Evolutionary conservation across 495 filamentous ascomycete species (phyloP).

Genomic region (Penicillium egyptiacum): DNA sequence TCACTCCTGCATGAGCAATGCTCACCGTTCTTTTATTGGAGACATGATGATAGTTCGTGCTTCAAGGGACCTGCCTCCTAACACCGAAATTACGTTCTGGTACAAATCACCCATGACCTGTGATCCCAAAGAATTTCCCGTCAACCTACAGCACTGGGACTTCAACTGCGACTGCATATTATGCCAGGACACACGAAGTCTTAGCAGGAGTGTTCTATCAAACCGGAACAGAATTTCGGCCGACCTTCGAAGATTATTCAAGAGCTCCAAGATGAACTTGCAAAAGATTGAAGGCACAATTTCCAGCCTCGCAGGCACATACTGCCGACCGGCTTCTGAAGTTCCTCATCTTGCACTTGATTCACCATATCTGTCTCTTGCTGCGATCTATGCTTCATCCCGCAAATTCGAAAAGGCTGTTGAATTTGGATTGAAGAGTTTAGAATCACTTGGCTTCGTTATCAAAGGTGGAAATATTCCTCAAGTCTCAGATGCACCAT

Average conservation of each 20-base stretch:
- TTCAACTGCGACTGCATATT: slow-evolving; percentile 50
- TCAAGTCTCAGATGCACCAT: slow-evolving; percentile 5
- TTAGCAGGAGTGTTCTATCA: background rate
- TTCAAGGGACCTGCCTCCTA: slow-evolving; percentile 37
- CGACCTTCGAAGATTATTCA: slow-evolving; percentile 13
- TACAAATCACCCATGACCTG: slow-evolving; percentile 34
- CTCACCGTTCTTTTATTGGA: slow-evolving; percentile 52
- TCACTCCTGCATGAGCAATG: slow-evolving; percentile 53
- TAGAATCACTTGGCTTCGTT: slow-evolving; percentile 44
- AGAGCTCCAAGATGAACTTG: slow-evolving; percentile 1
- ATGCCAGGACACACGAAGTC: slow-evolving; percentile 34
- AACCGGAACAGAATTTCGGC: slow-evolving; percentile 16
- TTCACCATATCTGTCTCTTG: slow-evolving; percentile 29
- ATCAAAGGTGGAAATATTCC: slow-evolving; percentile 34
- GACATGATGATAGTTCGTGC: slow-evolving; percentile 62
- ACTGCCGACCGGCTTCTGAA: slow-evolving; percentile 21
- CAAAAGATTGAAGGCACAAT: slow-evolving; percentile 22
- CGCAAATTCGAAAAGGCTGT: slow-evolving; percentile 12
- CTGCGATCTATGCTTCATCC: slow-evolving; percentile 16
- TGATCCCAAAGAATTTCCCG: slow-evolving; percentile 14
- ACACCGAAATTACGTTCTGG: slow-evolving; percentile 51
- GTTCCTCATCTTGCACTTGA: slow-evolving; percentile 36
- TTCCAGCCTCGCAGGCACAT: slow-evolving; percentile 30
- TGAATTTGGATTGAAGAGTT: slow-evolving; percentile 19
- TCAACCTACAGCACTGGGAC: slow-evolving; percentile 38